A percentile compares a stretch with the other conserved stretches of the same genome.
Evolutionary conservation across 2,329 filamentous ascomycete genomes (phyloP).

Genomic region (Nothopassalora personata): DNA sequence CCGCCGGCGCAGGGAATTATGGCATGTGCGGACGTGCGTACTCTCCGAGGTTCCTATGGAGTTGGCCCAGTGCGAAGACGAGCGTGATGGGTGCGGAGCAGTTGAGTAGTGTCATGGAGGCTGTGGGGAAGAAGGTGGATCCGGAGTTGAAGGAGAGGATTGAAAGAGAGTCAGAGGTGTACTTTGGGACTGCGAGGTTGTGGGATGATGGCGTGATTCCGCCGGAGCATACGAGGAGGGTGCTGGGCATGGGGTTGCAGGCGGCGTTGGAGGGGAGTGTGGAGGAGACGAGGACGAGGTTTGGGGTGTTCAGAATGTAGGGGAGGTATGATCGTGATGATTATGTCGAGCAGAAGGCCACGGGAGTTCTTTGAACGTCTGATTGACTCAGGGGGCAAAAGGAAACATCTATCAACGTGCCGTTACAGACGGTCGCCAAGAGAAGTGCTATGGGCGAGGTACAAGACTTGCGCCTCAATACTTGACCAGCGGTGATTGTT

Average conservation of each 20-base stretch:
- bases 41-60: constrained; percentile 84
- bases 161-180: constrained; percentile 81
- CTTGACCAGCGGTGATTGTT: too few relatives aligned
- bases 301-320: constrained; percentile 39
- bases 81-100: constrained; percentile 96
- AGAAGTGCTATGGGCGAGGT: too few relatives aligned
- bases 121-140: constrained; percentile 78
- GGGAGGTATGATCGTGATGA: too few relatives aligned
- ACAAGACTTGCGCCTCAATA: too few relatives aligned
- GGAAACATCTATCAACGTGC: too few relatives aligned
- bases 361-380: too few relatives aligned
- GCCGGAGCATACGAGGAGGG: constrained; percentile 44
- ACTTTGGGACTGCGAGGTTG: constrained; percentile 79
- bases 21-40: constrained; percentile 97
- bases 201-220: constrained; percentile 63
- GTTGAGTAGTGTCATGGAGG: constrained; percentile 86
- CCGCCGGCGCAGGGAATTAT: constrained; percentile 93
- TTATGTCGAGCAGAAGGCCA: too few relatives aligned
- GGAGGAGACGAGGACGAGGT: constrained; percentile 33
- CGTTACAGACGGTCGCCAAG: too few relatives aligned
- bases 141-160: constrained; percentile 77
- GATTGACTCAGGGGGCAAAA: too few relatives aligned
- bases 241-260: constrained; percentile 46
- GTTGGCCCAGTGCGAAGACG: constrained; percentile 96
- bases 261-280: constrained; percentile 37